Base-by-base conservation (phyloP, 768 basidiomycete genomes). In the Mycena pura region DNA sequence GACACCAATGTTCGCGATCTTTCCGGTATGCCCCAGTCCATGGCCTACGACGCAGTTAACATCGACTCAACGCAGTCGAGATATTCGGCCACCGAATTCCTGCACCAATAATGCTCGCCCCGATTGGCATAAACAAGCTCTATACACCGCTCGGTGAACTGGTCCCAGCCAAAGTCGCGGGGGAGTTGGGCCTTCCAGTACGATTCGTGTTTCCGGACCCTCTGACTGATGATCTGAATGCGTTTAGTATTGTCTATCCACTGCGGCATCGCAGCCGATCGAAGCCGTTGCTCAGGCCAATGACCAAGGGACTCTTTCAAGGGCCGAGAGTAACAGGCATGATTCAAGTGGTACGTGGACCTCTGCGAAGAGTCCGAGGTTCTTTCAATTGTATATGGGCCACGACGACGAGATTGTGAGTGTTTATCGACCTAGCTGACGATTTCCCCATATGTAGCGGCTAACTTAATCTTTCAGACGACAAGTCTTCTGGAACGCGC, bases 381-480 rank as follows among this genome's bases (percentile, higher is more conserved):
- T 82, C 66, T 86, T 81, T 75, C 84, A 84, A 72, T 71, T 86
- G 17, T 85, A 86, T 64, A 82, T 82, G 78, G 80, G 82, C 1
- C 83, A 82, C 58, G 82, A 84, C 56, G 83, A 83, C 45, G 83
- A 84, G 27, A 65, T 84, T 24, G 80, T 80, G 36, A 50, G 76
- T 63, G 21, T n/a, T n/a, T n/a, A n/a, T n/a, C n/a, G n/a, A n/a
- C n/a, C n/a, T n/a, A n/a, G n/a, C n/a, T n/a, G n/a, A n/a, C n/a
- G n/a, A n/a, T n/a, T n/a, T n/a, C n/a, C n/a, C n/a, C n/a, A n/a
- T n/a, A n/a, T n/a, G n/a, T n/a, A n/a, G n/a, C n/a, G n/a, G n/a
- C n/a, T n/a, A n/a, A n/a, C n/a, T n/a, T n/a, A n/a, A n/a, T n/a
- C n/a, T n/a, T 25, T 5, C 40, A 80, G 77, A 83, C 80, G 9